Percentiles rank a stretch among this genome's conserved stretches.
Evolutionary conservation across 352 stramenopile genomes (phyloP).

Genomic region (Phytophthora hybrid): DNA sequence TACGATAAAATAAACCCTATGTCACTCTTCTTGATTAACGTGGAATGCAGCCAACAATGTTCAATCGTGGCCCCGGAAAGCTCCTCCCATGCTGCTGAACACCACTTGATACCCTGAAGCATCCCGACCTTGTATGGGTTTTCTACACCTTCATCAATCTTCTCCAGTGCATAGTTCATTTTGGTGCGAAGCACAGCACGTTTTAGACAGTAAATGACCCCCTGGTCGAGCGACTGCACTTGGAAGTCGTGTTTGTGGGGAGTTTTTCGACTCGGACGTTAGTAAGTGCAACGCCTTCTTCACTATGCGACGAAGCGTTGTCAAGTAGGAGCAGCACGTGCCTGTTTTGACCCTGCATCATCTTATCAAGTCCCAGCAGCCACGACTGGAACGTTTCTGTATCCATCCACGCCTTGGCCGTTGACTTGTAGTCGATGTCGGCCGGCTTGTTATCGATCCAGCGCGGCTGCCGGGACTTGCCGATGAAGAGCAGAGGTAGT

Average conservation of each 20-base stretch:
- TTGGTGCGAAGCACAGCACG: background rate
- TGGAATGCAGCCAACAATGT: conserved; percentile 4
- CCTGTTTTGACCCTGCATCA: too few relatives aligned
- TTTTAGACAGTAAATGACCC: conserved; percentile 3
- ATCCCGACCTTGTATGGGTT: background rate
- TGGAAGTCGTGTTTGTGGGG: background rate
- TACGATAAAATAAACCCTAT: background rate
- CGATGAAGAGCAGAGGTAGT: background rate
- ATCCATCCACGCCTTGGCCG: background rate
- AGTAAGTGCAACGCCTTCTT: background rate
- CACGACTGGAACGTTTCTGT: background rate
- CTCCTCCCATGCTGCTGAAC: background rate
- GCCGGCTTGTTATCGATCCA: background rate
- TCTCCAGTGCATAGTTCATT: background rate
- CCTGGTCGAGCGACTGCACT: background rate
- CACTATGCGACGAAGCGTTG: too few relatives aligned
- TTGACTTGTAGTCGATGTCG: background rate
- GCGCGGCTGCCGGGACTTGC: background rate
- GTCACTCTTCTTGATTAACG: background rate
- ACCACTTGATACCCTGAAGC: conserved; percentile 1
- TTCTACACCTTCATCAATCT: background rate
- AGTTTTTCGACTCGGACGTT: background rate
- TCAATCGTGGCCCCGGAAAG: background rate
- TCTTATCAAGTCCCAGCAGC: background rate
- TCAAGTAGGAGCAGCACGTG: too few relatives aligned